Evolutionary conservation across 2,329 filamentous ascomycete species (phyloP).

Genomic region (Endocalyx cinctus): DNA sequence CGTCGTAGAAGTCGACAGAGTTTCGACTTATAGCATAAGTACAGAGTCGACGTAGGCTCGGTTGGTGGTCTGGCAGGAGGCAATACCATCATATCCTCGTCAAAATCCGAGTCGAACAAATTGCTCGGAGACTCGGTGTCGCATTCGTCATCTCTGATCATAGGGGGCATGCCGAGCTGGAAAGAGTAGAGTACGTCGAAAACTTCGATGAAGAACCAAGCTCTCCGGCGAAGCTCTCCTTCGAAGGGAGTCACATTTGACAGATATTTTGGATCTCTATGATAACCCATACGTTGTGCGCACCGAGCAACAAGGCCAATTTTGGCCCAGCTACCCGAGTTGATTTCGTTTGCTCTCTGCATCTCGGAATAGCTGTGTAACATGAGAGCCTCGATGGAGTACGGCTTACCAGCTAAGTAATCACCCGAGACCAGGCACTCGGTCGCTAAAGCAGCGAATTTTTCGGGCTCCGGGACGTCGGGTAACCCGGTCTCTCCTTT

Average conservation of each 20-base stretch:
- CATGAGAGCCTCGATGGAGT: conserved; percentile 46
- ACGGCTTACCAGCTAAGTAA: conserved; percentile 40
- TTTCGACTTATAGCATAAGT: conserved; percentile 37
- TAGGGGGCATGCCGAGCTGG: conserved; percentile 49
- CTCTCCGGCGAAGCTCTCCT: conserved; percentile 45
- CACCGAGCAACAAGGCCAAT: conserved; percentile 43
- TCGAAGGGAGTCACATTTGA: conserved; percentile 42
- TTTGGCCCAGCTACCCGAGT: conserved; percentile 42
- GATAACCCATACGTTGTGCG: conserved; percentile 48
- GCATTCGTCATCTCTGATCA: conserved; percentile 41
- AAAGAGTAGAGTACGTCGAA: conserved; percentile 46
- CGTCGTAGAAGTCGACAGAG: conserved; percentile 39
- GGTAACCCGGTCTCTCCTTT: conserved; percentile 24
- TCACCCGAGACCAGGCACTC: conserved; percentile 45
- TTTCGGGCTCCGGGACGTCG: conserved; percentile 21
- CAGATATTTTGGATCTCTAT: conserved; percentile 42
- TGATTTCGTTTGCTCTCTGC: conserved; percentile 35
- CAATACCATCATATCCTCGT: conserved; percentile 38
- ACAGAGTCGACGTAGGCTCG: conserved; percentile 39
- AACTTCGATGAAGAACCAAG: conserved; percentile 43
- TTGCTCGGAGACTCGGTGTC: conserved; percentile 43
- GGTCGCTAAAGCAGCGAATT: conserved; percentile 33
- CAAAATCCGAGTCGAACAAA: conserved; percentile 47
- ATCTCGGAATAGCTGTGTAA: conserved; percentile 40
- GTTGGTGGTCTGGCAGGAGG: conserved; percentile 38